Conservation (phyloP, 257 asterid species). For the Scutellaria minor region DNA sequence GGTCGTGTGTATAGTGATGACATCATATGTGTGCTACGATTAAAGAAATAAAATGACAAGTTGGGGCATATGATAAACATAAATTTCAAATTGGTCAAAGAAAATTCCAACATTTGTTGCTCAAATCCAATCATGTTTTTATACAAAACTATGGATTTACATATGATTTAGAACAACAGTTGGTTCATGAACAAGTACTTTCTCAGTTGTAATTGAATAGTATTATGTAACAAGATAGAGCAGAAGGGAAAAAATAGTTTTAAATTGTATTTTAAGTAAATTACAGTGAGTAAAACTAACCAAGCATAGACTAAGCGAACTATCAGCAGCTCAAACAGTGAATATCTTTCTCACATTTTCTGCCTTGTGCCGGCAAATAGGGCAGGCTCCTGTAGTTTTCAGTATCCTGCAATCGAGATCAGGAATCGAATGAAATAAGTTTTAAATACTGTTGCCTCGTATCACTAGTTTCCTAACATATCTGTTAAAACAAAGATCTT, state of each 20-base stretch:
- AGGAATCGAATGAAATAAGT: conserved; percentile 7
- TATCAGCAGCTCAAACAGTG: conserved; percentile 59
- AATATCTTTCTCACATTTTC: conserved; percentile 79
- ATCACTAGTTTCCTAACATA: not conserved
- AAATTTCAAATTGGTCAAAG: too few species aligned
- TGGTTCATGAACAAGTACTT: conserved; percentile 29
- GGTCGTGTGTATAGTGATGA: not conserved
- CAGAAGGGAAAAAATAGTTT: not conserved
- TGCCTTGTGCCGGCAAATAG: conserved; percentile 74
- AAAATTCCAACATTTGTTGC: not conserved
- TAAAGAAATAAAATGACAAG: too few species aligned
- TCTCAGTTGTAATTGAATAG: not conserved
- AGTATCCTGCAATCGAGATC: conserved; percentile 61
- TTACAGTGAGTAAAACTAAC: conserved; percentile 9
- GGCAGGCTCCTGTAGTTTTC: conserved; percentile 71
- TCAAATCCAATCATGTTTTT: not conserved
- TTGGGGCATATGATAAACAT: too few species aligned
- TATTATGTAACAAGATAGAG: not conserved
- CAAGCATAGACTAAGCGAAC: conserved; percentile 6
- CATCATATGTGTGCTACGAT: not conserved
- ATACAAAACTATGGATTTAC: not conserved
- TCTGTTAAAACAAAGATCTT: not conserved
- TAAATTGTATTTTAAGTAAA: not conserved
- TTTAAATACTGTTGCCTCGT: not conserved
- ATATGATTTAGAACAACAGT: conserved; percentile 2